These are phyloP conservation scores for Microascus cirrosus DNA, from an alignment of 2,329 filamentous ascomycete species.

Conservation along the genomic window DNA sequence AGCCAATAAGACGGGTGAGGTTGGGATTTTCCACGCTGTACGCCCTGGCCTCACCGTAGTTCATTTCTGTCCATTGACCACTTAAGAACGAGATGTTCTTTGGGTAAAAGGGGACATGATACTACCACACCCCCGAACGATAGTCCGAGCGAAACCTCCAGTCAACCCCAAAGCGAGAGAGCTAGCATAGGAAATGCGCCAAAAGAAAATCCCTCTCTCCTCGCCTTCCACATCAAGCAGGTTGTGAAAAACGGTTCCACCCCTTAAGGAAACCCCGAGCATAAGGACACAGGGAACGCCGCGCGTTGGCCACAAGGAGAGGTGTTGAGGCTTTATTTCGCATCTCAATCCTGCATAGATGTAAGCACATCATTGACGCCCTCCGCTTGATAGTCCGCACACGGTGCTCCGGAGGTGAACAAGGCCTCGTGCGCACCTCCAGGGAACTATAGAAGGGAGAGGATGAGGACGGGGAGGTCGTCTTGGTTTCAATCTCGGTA, in stretches of 20 bases:
- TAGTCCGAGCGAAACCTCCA: too few species aligned
- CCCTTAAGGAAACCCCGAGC: not conserved
- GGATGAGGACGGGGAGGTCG: not conserved
- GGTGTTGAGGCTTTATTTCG: not conserved
- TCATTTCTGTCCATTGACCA: not conserved
- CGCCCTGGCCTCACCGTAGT: not conserved
- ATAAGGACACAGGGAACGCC: not conserved
- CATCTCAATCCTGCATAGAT: not conserved
- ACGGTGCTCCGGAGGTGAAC: not conserved
- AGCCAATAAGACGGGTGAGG: not conserved
- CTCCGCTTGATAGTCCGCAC: not conserved
- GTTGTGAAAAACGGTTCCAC: not conserved
- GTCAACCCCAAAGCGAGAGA: too few species aligned
- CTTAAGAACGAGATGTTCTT: not conserved
- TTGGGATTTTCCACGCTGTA: not conserved
- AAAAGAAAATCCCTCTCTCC: not conserved
- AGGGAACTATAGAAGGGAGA: not conserved
- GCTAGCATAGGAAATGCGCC: not conserved
- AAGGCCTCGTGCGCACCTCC: not conserved
- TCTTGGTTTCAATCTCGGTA: not conserved
- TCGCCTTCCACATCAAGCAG: not conserved
- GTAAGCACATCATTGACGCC: not conserved
- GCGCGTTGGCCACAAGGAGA: not conserved
- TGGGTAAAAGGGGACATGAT: not conserved
- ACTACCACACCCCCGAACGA: too few species aligned